These are phyloP conservation scores for Apiotrichum akiyoshidainum DNA, from an alignment of 1,284 basidiomycete genomes.

Conservation along the genomic window DNA sequence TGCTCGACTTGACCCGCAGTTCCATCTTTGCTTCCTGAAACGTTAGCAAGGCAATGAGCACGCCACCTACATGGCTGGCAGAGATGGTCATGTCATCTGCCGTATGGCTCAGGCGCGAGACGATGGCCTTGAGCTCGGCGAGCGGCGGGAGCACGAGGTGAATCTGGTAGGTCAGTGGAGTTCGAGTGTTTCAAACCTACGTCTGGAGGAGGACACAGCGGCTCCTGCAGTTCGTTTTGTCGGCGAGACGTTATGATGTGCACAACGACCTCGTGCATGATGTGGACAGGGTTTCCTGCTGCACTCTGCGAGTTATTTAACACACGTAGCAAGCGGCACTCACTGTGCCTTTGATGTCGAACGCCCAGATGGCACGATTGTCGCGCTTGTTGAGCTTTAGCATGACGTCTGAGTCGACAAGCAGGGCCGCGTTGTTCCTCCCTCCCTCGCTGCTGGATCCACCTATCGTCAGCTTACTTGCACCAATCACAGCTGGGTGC, in stretches of 20 bases:
- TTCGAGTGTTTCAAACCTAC: conserved; percentile 52
- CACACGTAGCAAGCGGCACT: conserved; percentile 3
- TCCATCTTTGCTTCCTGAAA: conserved; percentile 47
- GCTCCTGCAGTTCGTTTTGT: conserved; percentile 70
- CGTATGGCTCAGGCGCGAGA: conserved; percentile 69
- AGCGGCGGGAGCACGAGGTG: conserved; percentile 77
- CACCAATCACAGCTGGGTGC: not conserved
- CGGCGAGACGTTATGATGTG: conserved; percentile 70
- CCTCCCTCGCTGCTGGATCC: conserved; percentile 5
- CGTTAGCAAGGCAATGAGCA: conserved; percentile 7
- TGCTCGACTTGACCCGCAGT: conserved; percentile 66
- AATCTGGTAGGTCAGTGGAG: conserved; percentile 55
- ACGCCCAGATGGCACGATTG: conserved; percentile 41
- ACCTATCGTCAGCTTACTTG: not conserved
- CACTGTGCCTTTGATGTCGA: conserved; percentile 42
- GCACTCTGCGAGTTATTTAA: conserved; percentile 19
- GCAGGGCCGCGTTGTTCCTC: conserved; percentile 9
- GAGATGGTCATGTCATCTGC: conserved; percentile 68
- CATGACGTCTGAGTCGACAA: conserved; percentile 61
- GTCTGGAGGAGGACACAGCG: conserved; percentile 81
- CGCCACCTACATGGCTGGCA: conserved; percentile 35
- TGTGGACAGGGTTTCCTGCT: conserved; percentile 32
- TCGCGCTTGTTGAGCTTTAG: conserved; percentile 62
- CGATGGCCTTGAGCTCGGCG: conserved; percentile 70
- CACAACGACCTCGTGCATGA: conserved; percentile 51